Percentiles rank a stretch among this genome's conserved stretches.
phyloP scores from a whole-genome alignment of 306 rosid species.

The Pterocarpus santalinus region DNA sequence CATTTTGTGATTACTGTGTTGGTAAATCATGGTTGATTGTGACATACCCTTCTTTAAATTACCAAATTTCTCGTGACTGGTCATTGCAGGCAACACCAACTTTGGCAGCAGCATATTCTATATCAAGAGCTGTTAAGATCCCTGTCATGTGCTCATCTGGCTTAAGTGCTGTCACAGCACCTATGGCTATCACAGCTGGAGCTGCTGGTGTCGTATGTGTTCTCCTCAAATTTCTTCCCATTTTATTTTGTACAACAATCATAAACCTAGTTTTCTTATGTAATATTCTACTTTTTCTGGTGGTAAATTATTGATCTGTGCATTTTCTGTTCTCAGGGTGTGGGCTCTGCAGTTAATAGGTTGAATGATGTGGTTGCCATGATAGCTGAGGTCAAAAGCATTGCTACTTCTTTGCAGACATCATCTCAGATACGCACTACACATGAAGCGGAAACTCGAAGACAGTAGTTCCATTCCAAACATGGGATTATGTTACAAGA shows the following conservation, averaged over 20 bases:
- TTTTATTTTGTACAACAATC: neutral
- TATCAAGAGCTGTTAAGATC: slow-evolving; percentile 86
- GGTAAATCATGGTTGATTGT: slow-evolving; percentile 30
- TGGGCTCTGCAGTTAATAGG: slow-evolving; percentile 90
- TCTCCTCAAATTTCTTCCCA: slow-evolving; percentile 19
- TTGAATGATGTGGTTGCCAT: slow-evolving; percentile 86
- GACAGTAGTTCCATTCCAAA: slow-evolving; percentile 45
- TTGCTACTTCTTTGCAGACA: slow-evolving; percentile 70
- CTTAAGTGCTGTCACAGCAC: slow-evolving; percentile 84
- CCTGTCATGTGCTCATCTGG: slow-evolving; percentile 95
- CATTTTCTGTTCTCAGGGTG: slow-evolving; percentile 66
- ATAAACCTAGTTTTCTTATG: slow-evolving; percentile 1
- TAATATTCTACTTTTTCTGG: neutral
- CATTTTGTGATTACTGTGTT: neutral
- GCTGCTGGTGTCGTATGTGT: slow-evolving; percentile 91
- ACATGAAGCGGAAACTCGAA: slow-evolving; percentile 52
- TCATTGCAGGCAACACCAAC: slow-evolving; percentile 82
- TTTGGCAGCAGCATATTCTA: slow-evolving; percentile 90
- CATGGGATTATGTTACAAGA: neutral
- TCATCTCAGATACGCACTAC: slow-evolving; percentile 43
- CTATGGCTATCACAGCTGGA: slow-evolving; percentile 95
- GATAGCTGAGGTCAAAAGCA: slow-evolving; percentile 91
- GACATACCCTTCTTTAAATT: neutral
- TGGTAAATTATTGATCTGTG: slow-evolving; percentile 17
- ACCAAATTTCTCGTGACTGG: slow-evolving; percentile 27